Evolutionary conservation across 352 stramenopile species (phyloP).

Genomic region (Globisporangium irregulare): DNA sequence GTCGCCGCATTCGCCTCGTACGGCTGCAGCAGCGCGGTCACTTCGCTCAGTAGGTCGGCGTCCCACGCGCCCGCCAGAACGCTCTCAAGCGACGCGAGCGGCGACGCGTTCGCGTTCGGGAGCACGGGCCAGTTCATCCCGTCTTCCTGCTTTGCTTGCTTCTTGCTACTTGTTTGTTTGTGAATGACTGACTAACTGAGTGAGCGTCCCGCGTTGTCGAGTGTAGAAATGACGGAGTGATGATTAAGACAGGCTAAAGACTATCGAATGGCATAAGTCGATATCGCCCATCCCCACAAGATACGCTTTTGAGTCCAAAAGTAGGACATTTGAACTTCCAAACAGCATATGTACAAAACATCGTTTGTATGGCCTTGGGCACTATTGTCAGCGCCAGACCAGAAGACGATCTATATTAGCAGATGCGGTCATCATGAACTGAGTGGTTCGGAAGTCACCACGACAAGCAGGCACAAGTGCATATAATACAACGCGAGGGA

Average conservation of each 20-base stretch:
- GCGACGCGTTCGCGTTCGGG: slow-evolving; percentile 1
- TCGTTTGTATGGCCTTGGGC: too few relatives aligned
- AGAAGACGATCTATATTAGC: too few relatives aligned
- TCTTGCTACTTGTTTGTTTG: neutral
- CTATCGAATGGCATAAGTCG: neutral
- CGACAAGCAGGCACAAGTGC: too few relatives aligned
- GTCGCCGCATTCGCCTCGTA: neutral
- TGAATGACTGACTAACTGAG: neutral
- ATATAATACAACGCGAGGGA: too few relatives aligned
- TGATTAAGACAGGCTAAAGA: neutral
- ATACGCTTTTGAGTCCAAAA: neutral
- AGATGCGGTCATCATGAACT: too few relatives aligned
- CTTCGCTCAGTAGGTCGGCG: slow-evolving; percentile 14
- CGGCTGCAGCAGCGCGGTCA: slow-evolving; percentile 9
- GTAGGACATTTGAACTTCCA: neutral
- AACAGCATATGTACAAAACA: neutral
- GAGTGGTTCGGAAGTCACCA: too few relatives aligned
- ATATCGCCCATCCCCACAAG: neutral
- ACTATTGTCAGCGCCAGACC: too few relatives aligned
- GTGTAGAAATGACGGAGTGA: neutral
- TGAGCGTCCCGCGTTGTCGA: too few relatives aligned
- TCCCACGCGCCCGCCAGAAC: slow-evolving; percentile 8
- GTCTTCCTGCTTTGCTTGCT: too few relatives aligned
- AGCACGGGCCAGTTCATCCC: neutral
- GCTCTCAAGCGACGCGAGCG: slow-evolving; percentile 4